phyloP scores from a whole-genome alignment of 352 stramenopile species.

The Globisporangium sylvaticum region DNA sequence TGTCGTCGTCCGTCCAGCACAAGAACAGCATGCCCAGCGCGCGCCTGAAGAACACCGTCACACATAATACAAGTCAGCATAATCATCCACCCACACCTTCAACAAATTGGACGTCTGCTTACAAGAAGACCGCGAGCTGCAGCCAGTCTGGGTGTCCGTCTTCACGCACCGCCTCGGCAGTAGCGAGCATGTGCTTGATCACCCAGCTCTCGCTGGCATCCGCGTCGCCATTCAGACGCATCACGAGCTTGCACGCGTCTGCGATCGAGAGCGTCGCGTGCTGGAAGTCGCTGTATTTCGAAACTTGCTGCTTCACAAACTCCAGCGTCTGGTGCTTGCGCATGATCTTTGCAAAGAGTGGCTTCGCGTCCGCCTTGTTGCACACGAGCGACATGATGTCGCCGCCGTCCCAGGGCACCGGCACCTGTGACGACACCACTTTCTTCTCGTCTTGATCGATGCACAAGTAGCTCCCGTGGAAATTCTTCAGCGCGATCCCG shows the following conservation, averaged over 20 bases:
- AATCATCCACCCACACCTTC: not conserved
- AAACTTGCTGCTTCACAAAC: slow-evolving; percentile 44
- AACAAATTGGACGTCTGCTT: slow-evolving; percentile 9
- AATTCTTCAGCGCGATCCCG: slow-evolving; percentile 69
- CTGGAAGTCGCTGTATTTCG: slow-evolving; percentile 45
- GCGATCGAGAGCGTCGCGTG: slow-evolving; percentile 51
- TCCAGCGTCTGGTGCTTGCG: slow-evolving; percentile 65
- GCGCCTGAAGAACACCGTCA: slow-evolving; percentile 25
- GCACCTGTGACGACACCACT: slow-evolving; percentile 40
- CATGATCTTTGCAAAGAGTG: slow-evolving; percentile 65
- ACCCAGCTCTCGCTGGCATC: slow-evolving; percentile 47
- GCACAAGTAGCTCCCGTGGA: slow-evolving; percentile 74
- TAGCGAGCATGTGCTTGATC: slow-evolving; percentile 69
- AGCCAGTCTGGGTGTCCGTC: slow-evolving; percentile 82
- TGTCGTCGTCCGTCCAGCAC: slow-evolving; percentile 70
- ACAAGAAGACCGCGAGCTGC: slow-evolving; percentile 71
- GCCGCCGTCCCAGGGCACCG: slow-evolving; percentile 66
- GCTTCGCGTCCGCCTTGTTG: slow-evolving; percentile 47
- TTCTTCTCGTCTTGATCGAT: slow-evolving; percentile 45
- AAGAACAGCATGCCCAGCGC: slow-evolving; percentile 74
- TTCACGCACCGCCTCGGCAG: slow-evolving; percentile 46
- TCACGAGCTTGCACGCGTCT: slow-evolving; percentile 57
- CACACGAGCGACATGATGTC: slow-evolving; percentile 75
- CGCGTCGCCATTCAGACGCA: slow-evolving; percentile 57
- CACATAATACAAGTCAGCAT: not conserved